These are phyloP conservation scores for Rhynchosporium agropyri DNA, from an alignment of 2,329 filamentous ascomycete species.

Conservation along the genomic window DNA sequence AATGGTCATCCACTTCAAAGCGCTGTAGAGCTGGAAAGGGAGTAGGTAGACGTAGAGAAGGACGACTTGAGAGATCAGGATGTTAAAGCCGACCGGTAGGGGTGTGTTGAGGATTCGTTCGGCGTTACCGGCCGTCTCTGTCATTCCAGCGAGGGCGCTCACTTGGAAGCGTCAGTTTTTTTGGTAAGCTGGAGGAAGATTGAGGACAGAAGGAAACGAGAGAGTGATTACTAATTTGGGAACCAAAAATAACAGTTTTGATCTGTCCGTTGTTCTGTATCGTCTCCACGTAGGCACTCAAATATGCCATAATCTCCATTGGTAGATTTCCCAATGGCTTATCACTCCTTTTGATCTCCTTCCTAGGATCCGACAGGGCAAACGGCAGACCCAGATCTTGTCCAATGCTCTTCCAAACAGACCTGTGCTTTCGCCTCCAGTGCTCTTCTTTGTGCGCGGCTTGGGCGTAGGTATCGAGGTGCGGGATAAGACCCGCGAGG, in stretches of 20 bases:
- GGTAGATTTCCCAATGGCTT: conserved; percentile 79
- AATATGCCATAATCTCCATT: conserved; percentile 75
- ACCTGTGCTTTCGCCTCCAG: conserved; percentile 39
- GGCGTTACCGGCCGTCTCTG: conserved; percentile 71
- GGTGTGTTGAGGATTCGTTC: conserved; percentile 83
- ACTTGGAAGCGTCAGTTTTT: conserved; percentile 20
- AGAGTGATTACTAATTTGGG: conserved; percentile 32
- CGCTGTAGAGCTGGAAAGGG: conserved; percentile 74
- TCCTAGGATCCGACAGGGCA: conserved; percentile 76
- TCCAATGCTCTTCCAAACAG: conserved; percentile 62
- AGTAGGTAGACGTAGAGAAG: conserved; percentile 81
- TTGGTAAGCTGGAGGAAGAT: not conserved
- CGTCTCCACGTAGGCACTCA: conserved; percentile 49
- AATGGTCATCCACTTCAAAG: conserved; percentile 73
- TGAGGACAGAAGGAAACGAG: conserved; percentile 39
- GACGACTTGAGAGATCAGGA: conserved; percentile 83
- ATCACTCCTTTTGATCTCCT: conserved; percentile 71
- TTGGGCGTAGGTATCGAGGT: conserved; percentile 75
- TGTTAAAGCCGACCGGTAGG: conserved; percentile 79
- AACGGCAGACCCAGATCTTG: conserved; percentile 78
- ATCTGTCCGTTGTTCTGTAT: conserved; percentile 44
- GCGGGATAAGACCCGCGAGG: conserved; percentile 68
- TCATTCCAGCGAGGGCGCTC: conserved; percentile 57
- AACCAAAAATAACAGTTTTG: conserved; percentile 33
- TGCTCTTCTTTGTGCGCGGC: conserved; percentile 51